Percentiles rank a stretch among this genome's conserved stretches.
These are phyloP conservation scores for Pseudopithomyces chartarum DNA, from an alignment of 2,329 filamentous ascomycete genomes.

Conservation along the genomic window DNA sequence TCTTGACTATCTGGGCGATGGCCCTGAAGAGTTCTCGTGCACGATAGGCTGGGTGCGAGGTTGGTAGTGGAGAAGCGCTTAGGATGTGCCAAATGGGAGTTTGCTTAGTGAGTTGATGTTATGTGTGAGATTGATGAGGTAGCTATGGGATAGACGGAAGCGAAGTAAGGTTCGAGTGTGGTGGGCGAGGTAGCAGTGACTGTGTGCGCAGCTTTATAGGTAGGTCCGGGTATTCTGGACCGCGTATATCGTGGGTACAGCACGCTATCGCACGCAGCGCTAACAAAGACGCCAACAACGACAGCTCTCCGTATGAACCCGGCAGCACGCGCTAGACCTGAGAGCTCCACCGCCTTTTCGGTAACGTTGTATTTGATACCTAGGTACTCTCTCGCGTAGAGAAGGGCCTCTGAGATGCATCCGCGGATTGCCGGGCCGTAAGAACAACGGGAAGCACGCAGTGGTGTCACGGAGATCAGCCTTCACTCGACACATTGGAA, in stretches of 20 bases:
- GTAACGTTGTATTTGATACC: background rate
- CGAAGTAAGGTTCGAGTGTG: background rate
- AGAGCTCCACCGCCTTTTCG: slow-evolving; percentile 6
- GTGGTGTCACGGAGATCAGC: too few relatives aligned
- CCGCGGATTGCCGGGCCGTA: background rate
- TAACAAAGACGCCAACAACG: background rate
- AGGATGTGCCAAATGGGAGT: background rate
- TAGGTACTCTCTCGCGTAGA: background rate
- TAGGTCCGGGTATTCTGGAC: slow-evolving; percentile 5
- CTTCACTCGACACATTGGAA: too few relatives aligned
- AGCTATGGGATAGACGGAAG: background rate
- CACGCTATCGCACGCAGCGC: slow-evolving; percentile 2
- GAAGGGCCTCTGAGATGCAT: background rate
- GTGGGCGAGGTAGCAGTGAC: background rate
- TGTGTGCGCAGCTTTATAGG: slow-evolving; percentile 2
- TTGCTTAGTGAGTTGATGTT: background rate
- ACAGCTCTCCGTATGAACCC: background rate
- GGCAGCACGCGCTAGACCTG: slow-evolving; percentile 3
- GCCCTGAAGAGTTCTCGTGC: slow-evolving; percentile 37
- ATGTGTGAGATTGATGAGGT: background rate
- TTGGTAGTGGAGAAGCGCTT: slow-evolving; percentile 10
- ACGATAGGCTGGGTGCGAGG: slow-evolving; percentile 15
- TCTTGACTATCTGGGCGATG: slow-evolving; percentile 72
- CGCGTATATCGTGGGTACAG: background rate
- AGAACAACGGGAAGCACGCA: background rate